These are phyloP conservation scores for Lithohypha guttulata DNA, from an alignment of 2,329 filamentous ascomycete species.

Conservation along the genomic window DNA sequence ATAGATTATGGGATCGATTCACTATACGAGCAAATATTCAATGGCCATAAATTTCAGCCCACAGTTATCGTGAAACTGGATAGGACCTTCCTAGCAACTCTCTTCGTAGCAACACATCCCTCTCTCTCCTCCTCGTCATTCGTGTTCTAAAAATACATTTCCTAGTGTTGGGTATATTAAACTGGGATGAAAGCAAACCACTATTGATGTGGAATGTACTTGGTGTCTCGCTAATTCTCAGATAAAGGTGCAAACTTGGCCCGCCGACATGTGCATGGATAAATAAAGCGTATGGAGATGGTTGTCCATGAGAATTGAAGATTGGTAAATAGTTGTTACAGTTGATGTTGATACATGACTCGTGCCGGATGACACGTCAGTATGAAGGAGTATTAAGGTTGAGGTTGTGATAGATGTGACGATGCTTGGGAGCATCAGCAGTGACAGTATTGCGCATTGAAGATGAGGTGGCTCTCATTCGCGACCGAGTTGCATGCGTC, in stretches of 20 bases:
- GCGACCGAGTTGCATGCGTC: too few relatives aligned
- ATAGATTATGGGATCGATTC: too few relatives aligned
- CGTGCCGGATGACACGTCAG: neutral
- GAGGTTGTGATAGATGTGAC: neutral
- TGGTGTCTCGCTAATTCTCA: neutral
- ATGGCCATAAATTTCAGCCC: too few relatives aligned
- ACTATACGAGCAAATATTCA: too few relatives aligned
- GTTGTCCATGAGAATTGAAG: constrained; percentile 1
- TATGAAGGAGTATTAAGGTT: constrained; percentile 4
- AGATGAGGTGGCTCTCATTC: neutral
- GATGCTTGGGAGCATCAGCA: neutral
- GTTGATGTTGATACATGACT: constrained; percentile 5
- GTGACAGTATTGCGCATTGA: neutral
- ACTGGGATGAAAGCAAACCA: too few relatives aligned
- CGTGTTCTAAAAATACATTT: constrained; percentile 9
- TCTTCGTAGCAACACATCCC: neutral
- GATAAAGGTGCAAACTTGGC: constrained; percentile 8
- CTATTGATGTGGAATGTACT: too few relatives aligned
- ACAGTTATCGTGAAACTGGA: too few relatives aligned
- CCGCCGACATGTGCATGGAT: constrained; percentile 5
- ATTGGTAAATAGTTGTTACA: constrained; percentile 1
- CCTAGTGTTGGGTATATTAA: constrained; percentile 5
- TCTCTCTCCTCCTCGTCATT: constrained; percentile 8
- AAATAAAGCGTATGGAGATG: neutral
- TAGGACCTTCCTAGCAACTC: too few relatives aligned